Percentiles rank a stretch among this genome's conserved stretches.
Conservation (phyloP, 2,329 filamentous ascomycete genomes). For the Alternaria brassicae region DNA sequence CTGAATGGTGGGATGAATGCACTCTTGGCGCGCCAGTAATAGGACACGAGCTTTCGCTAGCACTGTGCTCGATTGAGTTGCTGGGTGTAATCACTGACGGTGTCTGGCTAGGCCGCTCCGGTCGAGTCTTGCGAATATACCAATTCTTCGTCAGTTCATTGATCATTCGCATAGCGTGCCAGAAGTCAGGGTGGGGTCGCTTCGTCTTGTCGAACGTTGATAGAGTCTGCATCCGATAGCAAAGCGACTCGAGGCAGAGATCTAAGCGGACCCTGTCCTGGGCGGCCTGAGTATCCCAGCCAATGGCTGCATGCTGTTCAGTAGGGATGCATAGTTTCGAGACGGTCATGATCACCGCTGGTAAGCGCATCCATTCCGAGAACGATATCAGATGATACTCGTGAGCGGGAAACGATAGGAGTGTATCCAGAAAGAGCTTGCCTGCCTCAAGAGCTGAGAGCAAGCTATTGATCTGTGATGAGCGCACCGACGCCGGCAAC, state of each 20-base stretch:
- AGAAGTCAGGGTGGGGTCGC: constrained; percentile 41
- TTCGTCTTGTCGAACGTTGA: constrained; percentile 34
- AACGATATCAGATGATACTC: constrained; percentile 44
- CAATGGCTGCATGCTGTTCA: constrained; percentile 27
- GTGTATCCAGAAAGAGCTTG: constrained; percentile 69
- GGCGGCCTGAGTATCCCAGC: constrained; percentile 44
- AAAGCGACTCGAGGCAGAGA: constrained; percentile 43
- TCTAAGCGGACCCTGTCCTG: constrained; percentile 43
- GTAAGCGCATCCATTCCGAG: constrained; percentile 45
- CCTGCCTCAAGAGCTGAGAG: constrained; percentile 65
- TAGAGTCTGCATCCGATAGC: constrained; percentile 43
- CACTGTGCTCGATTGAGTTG: constrained; percentile 15
- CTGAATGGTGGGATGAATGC: neutral
- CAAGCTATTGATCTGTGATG: constrained; percentile 33
- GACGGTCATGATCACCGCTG: constrained; percentile 38
- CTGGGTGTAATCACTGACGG: constrained; percentile 1
- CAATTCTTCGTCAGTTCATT: constrained; percentile 39
- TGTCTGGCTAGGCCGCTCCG: constrained; percentile 2
- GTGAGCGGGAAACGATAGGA: constrained; percentile 74
- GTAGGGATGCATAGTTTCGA: constrained; percentile 41
- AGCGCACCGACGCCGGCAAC: constrained; percentile 6
- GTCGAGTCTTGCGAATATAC: constrained; percentile 39
- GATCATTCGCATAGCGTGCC: constrained; percentile 40
- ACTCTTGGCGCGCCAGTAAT: constrained; percentile 9
- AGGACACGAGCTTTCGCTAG: constrained; percentile 14